Evolutionary conservation across 495 filamentous ascomycete genomes (phyloP).

Genomic region (Tuber umbilicatum): DNA sequence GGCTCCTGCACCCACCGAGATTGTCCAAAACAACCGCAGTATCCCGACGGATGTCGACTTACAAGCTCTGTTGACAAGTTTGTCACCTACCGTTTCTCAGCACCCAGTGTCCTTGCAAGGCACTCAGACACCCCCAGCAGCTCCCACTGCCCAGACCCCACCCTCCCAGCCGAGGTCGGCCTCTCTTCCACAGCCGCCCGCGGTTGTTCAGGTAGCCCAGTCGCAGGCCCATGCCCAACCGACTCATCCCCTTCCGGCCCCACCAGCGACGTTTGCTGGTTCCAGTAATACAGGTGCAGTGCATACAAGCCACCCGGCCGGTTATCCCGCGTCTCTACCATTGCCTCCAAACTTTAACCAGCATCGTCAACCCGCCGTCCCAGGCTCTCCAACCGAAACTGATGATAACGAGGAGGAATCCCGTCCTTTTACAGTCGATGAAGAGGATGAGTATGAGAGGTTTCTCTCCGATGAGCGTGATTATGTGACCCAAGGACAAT

Average conservation of each 20-base stretch:
- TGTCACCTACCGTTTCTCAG: conserved; percentile 38
- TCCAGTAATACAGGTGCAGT: conserved; percentile 30
- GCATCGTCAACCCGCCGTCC: conserved; percentile 30
- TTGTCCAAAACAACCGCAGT: conserved; percentile 35
- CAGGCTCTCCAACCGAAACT: conserved; percentile 32
- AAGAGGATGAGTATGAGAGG: conserved; percentile 66
- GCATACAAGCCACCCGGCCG: conserved; percentile 33
- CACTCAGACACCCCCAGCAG: conserved; percentile 24
- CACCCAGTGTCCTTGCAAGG: conserved; percentile 29
- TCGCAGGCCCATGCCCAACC: conserved; percentile 34
- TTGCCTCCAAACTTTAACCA: conserved; percentile 41
- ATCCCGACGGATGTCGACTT: conserved; percentile 42
- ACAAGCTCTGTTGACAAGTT: conserved; percentile 42
- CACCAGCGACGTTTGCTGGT: conserved; percentile 37
- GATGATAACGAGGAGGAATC: conserved; percentile 37
- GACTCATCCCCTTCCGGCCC: conserved; percentile 35
- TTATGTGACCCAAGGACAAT: conserved; percentile 81
- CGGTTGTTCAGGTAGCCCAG: conserved; percentile 15
- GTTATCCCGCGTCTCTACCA: conserved; percentile 39
- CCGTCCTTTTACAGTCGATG: conserved; percentile 40
- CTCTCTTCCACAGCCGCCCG: conserved; percentile 40
- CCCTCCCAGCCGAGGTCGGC: conserved; percentile 36
- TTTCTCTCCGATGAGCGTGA: conserved; percentile 72
- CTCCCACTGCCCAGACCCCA: conserved; percentile 28
- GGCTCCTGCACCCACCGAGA: conserved; percentile 23